A percentile compares a stretch with the other conserved stretches of the same genome.
Conservation (phyloP, 2,329 filamentous ascomycete species). For the Trichoderma asperellum region DNA sequence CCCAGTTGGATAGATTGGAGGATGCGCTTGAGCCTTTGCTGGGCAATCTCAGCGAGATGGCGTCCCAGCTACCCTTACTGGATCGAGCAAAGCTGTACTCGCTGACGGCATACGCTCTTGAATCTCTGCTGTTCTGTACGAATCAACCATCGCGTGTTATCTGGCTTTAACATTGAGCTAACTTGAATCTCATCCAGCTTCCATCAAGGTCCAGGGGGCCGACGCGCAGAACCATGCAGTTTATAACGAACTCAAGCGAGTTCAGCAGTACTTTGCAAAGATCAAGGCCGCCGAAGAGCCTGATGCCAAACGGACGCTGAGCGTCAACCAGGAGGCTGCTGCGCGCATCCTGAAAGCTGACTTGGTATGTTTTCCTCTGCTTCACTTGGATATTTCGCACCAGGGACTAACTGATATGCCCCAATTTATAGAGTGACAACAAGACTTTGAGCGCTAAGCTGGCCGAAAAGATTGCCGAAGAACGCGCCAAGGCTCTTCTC, state of each 20-base stretch:
- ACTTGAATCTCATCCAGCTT: conserved; percentile 50
- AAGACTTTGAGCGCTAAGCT: conserved; percentile 56
- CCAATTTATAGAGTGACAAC: conserved; percentile 50
- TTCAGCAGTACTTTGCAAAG: conserved; percentile 91
- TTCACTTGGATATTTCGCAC: conserved; percentile 11
- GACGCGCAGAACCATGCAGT: conserved; percentile 85
- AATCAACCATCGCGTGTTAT: conserved; percentile 9
- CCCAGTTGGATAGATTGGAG: conserved; percentile 79
- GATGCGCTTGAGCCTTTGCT: conserved; percentile 75
- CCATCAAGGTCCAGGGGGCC: conserved; percentile 76
- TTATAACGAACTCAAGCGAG: conserved; percentile 80
- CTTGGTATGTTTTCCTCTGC: conserved; percentile 56
- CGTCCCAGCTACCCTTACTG: conserved; percentile 82
- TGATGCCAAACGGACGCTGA: conserved; percentile 55
- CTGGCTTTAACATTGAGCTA: background rate
- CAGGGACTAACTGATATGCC: conserved; percentile 10
- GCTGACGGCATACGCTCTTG: conserved; percentile 84
- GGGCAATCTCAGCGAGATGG: conserved; percentile 65
- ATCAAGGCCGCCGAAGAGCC: conserved; percentile 76
- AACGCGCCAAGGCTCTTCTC: conserved; percentile 56
- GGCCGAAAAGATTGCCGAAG: conserved; percentile 60
- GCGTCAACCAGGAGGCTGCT: conserved; percentile 75
- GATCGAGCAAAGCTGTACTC: conserved; percentile 94
- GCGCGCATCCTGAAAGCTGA: conserved; percentile 81
- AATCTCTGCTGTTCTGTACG: conserved; percentile 85